A percentile compares a stretch with the other conserved stretches of the same genome.
phyloP scores from a whole-genome alignment of 2,329 filamentous ascomycete species.

The Diaporthe amygdali region DNA sequence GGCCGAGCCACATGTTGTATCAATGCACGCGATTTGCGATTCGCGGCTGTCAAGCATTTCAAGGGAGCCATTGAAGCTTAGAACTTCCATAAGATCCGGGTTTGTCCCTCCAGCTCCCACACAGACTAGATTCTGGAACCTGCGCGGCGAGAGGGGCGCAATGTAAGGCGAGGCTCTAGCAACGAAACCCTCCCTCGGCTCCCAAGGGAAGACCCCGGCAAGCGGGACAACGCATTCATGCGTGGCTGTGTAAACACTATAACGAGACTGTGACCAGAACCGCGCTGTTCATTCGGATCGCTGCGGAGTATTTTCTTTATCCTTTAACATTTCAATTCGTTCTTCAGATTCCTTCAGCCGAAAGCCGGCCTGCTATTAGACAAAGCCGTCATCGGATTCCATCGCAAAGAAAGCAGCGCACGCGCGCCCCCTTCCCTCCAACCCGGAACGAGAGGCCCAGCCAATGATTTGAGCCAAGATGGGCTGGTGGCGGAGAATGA shows the following conservation, averaged over 20 bases:
- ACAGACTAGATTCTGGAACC: neutral
- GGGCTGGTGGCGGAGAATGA: constrained; percentile 20
- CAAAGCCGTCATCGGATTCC: neutral
- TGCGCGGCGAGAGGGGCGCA: neutral
- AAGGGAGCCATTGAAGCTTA: neutral
- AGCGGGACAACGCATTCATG: constrained; percentile 7
- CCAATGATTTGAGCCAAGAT: constrained; percentile 1
- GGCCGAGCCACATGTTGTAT: neutral
- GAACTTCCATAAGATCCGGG: neutral
- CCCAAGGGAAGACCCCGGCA: constrained; percentile 6
- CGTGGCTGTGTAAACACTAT: constrained; percentile 4
- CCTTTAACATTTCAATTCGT: neutral
- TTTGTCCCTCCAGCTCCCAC: neutral
- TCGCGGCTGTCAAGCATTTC: neutral
- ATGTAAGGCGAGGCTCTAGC: neutral
- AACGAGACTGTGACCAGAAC: neutral
- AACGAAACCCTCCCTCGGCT: neutral
- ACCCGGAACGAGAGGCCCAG: neutral
- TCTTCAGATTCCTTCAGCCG: neutral
- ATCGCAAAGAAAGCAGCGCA: neutral
- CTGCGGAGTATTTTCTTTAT: neutral
- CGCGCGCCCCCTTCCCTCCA: too few species aligned
- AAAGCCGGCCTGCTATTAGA: neutral
- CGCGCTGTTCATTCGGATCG: neutral
- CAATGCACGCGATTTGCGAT: neutral